These are phyloP conservation scores for Phytomonas serpens DNA, from an alignment of 208 protist species.

Conservation along the genomic window DNA sequence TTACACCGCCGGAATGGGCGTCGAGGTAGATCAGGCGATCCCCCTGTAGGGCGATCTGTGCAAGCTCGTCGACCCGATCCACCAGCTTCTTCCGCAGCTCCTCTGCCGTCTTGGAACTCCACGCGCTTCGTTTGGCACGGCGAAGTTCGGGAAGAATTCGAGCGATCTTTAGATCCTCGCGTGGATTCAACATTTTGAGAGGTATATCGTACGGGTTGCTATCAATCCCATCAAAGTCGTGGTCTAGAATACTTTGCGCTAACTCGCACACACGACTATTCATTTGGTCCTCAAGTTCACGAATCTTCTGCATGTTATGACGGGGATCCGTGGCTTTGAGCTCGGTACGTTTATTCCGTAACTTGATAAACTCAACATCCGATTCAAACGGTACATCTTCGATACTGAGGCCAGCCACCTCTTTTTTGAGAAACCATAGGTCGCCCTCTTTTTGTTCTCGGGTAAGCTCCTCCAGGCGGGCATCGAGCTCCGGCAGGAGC, in stretches of 20 bases:
- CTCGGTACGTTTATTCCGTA: conserved; percentile 37
- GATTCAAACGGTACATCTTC: conserved; percentile 38
- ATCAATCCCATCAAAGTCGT: conserved; percentile 56
- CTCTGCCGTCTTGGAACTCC: conserved; percentile 27
- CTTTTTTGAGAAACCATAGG: conserved; percentile 62
- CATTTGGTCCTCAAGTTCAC: conserved; percentile 48
- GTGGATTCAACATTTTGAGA: conserved; percentile 41
- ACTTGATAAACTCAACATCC: conserved; percentile 31
- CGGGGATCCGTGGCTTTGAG: conserved; percentile 58
- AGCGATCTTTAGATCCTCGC: conserved; percentile 39
- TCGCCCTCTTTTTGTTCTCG: conserved; percentile 59
- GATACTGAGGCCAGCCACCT: conserved; percentile 57
- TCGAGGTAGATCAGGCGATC: conserved; percentile 47
- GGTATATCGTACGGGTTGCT: conserved; percentile 44
- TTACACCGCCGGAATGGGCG: conserved; percentile 39
- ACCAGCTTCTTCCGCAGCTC: conserved; percentile 44
- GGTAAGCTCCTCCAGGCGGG: conserved; percentile 30
- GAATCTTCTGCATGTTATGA: conserved; percentile 39
- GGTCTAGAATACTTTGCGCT: conserved; percentile 27
- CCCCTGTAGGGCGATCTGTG: conserved; percentile 31
- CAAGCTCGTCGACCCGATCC: conserved; percentile 42
- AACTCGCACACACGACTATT: conserved; percentile 52
- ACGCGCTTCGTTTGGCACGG: conserved; percentile 38
- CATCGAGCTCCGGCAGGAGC: conserved; percentile 34
- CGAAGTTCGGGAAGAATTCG: conserved; percentile 55